phyloP scores from a whole-genome alignment of 2,329 filamentous ascomycete species.

The Tympanopsis confertula region DNA sequence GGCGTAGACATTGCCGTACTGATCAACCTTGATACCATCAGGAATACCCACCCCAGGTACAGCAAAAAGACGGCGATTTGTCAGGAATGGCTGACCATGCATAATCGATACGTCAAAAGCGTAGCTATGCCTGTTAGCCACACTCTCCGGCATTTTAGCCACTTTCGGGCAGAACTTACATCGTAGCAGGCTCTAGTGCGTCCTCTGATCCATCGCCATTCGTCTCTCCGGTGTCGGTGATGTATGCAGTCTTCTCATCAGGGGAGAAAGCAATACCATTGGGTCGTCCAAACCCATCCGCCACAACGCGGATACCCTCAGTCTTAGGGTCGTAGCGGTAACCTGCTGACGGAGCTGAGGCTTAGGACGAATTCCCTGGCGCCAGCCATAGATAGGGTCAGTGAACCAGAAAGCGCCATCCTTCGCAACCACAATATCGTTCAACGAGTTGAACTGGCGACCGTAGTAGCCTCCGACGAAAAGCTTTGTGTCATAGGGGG shows the following conservation, averaged over 20 bases:
- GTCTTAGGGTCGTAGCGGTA: constrained; percentile 30
- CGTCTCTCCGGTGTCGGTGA: constrained; percentile 24
- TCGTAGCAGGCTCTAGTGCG: constrained; percentile 17
- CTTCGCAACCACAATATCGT: constrained; percentile 21
- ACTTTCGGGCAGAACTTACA: no score
- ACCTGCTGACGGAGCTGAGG: constrained; percentile 33
- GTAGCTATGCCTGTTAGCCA: constrained; percentile 22
- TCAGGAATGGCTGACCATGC: constrained; percentile 24
- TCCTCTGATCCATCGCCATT: constrained; percentile 15
- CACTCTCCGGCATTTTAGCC: neutral
- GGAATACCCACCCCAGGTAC: constrained; percentile 33
- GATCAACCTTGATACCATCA: constrained; percentile 34
- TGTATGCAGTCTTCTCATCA: constrained; percentile 24
- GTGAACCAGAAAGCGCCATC: constrained; percentile 36
- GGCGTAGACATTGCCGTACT: constrained; percentile 40
- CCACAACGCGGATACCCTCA: constrained; percentile 30
- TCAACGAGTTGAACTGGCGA: constrained; percentile 32
- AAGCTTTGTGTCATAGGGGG: constrained; percentile 10
- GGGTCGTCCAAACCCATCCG: constrained; percentile 30
- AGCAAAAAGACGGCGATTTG: constrained; percentile 38
- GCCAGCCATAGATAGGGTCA: constrained; percentile 29
- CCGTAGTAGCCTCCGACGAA: constrained; percentile 30
- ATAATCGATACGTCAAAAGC: constrained; percentile 31
- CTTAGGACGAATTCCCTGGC: constrained; percentile 27
- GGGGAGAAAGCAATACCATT: constrained; percentile 26